A percentile compares a stretch with the other conserved stretches of the same genome.
These are phyloP conservation scores for Clausena lansium DNA, from an alignment of 345 rosid genomes.

Conservation along the genomic window DNA sequence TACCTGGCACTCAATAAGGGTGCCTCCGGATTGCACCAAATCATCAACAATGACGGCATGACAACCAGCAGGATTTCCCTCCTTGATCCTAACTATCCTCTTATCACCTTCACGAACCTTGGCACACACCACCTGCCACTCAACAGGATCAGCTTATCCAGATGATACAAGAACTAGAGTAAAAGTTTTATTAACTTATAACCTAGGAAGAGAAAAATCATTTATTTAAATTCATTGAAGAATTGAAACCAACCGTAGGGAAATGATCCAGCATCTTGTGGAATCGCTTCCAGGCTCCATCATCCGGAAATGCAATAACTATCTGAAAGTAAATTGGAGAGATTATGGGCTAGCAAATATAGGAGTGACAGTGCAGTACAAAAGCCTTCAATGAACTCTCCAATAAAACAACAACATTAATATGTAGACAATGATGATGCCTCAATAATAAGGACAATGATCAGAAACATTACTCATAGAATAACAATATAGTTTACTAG, in stretches of 20 bases:
- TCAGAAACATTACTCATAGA: slow-evolving; percentile 3
- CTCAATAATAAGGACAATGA: background rate
- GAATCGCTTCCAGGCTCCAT: slow-evolving; percentile 99
- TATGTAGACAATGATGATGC: background rate
- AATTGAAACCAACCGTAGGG: slow-evolving; percentile 57
- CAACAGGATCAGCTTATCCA: slow-evolving; percentile 20
- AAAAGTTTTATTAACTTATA: background rate
- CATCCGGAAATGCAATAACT: slow-evolving; percentile 95
- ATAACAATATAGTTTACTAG: slow-evolving; percentile 9
- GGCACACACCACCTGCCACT: slow-evolving; percentile 79
- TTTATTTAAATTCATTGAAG: slow-evolving; percentile 4
- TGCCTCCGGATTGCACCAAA: slow-evolving; percentile 97
- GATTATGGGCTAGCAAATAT: background rate
- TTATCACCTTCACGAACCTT: slow-evolving; percentile 97
- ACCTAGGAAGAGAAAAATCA: background rate
- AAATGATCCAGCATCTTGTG: slow-evolving; percentile 85
- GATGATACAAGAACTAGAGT: slow-evolving; percentile 7
- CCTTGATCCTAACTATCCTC: slow-evolving; percentile 85
- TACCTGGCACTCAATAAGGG: slow-evolving; percentile 99
- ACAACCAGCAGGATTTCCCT: slow-evolving; percentile 86
- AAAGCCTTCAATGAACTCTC: background rate
- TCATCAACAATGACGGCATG: slow-evolving; percentile 97
- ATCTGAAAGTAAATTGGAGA: slow-evolving; percentile 43
- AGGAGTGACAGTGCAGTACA: background rate
- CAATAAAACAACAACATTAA: background rate